A percentile compares a stretch with the other conserved stretches of the same genome.
These are phyloP conservation scores for Raffaelea albimanens DNA, from an alignment of 2,329 filamentous ascomycete genomes.

Conservation along the genomic window DNA sequence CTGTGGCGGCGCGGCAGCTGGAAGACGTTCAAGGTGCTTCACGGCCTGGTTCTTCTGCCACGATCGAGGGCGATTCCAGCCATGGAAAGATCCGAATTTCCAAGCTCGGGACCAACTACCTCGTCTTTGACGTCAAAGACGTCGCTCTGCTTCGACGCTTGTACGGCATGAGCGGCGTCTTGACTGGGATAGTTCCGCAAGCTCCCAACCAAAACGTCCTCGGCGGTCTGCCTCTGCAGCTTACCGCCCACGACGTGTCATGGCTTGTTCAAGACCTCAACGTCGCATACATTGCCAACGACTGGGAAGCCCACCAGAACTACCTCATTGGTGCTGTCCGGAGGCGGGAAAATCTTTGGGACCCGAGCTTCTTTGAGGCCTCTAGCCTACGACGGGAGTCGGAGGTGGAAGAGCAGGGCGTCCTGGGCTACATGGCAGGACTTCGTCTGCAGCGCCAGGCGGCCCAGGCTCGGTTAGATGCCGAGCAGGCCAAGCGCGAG, in stretches of 20 bases:
- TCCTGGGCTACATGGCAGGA: slow-evolving; percentile 53
- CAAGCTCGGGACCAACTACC: slow-evolving; percentile 67
- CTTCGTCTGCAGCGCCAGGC: slow-evolving; percentile 33
- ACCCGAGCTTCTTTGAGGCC: too few species aligned
- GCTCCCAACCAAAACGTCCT: slow-evolving; percentile 93
- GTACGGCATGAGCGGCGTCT: slow-evolving; percentile 76
- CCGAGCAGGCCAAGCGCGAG: slow-evolving; percentile 18
- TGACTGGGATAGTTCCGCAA: slow-evolving; percentile 83
- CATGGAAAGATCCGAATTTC: slow-evolving; percentile 59
- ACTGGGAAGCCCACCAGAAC: slow-evolving; percentile 58
- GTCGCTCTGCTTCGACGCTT: slow-evolving; percentile 68
- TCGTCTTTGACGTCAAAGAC: slow-evolving; percentile 79
- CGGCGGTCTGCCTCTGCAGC: slow-evolving; percentile 75
- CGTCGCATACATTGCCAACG: slow-evolving; percentile 78
- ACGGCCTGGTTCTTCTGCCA: too few species aligned
- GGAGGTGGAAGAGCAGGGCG: too few species aligned
- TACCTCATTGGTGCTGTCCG: slow-evolving; percentile 52
- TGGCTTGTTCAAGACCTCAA: slow-evolving; percentile 68
- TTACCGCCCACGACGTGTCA: slow-evolving; percentile 83
- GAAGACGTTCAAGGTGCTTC: too few species aligned
- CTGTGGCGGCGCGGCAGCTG: too few species aligned
- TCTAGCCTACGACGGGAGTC: too few species aligned
- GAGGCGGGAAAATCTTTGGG: too few species aligned
- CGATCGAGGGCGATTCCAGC: too few species aligned
- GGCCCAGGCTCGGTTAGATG: slow-evolving; percentile 21